Evolutionary conservation across 495 filamentous ascomycete genomes (phyloP), one percentile per base, ranked within the genome.

Genomic region (Glonium stellatum): DNA sequence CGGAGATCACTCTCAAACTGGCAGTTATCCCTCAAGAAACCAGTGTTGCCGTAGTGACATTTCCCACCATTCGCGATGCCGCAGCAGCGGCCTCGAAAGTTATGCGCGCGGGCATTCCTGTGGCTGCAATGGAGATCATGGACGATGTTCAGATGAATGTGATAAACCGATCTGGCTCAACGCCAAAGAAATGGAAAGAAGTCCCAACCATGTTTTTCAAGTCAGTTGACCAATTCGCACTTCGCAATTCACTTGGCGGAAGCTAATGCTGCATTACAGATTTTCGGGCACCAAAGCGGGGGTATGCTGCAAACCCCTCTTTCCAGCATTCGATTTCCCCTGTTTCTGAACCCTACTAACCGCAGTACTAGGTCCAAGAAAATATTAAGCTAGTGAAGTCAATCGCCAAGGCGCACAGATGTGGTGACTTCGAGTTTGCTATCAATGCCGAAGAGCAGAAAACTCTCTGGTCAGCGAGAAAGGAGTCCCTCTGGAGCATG

Each of bases 181-280:
- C 87, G 0, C 79, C 82, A 1, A 76, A 82, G 41, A 78, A 79
- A 27, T 91, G 87, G 87, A 85, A 85, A 69, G 88, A 90, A 67
- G 74, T 78, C 59, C 88, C 88, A 1, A 90, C 88, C 6, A 76
- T 92, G 9, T 92, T 92, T 73, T 90, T 92, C 80, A 92, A 90
- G 70, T 74, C 52, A 67, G 68, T 61, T 54, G 19, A 31, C 31
- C 23, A 23, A 13, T 47, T 42, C 25, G 47, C 42, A 25, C 19
- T 44, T 10, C 27, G 27, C 27, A 52, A 58, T 58, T 18, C 23
- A 22, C 35, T 39, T 15, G 3, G n/a, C 41, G n/a, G 41, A 22
- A 31, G 54, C 58, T 65, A 63, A 65, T 56, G 15, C n/a, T 34
- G 15, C 15, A 13, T 36, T 1, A 44, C 54, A 73, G 70, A 44